These are phyloP conservation scores for Torrubiellomyces zombiae DNA, from an alignment of 2,329 filamentous ascomycete species.

Conservation along the genomic window DNA sequence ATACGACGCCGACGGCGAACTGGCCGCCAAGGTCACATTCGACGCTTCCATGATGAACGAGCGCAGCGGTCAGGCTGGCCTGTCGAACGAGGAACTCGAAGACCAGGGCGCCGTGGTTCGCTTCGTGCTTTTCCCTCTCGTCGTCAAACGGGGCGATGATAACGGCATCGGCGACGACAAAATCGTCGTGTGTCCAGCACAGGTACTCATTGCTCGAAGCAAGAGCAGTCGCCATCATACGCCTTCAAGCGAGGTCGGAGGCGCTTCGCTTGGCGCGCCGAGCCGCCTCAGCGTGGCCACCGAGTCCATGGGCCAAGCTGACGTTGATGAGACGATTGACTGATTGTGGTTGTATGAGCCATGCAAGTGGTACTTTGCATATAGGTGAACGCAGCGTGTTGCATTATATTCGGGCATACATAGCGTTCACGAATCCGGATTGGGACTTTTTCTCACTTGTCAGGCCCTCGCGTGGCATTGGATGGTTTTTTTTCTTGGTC, in stretches of 20 bases:
- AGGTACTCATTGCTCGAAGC: slow-evolving; percentile 62
- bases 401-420: no score
- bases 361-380: slow-evolving; percentile 6
- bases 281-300: slow-evolving; percentile 21
- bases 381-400: no score
- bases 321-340: no score
- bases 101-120: slow-evolving; percentile 62
- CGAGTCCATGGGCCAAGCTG: slow-evolving; percentile 14
- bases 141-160: slow-evolving; percentile 92
- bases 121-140: slow-evolving; percentile 85
- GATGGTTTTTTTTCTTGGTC: no score
- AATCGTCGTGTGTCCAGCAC: slow-evolving; percentile 86
- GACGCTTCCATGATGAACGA: slow-evolving; percentile 93
- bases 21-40: slow-evolving; percentile 76
- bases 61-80: slow-evolving; percentile 46
- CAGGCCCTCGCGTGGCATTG: no score
- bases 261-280: slow-evolving; percentile 22
- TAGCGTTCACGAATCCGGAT: no score
- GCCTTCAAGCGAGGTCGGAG: slow-evolving; percentile 35
- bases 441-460: no score
- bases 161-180: slow-evolving; percentile 77
- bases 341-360: slow-evolving; percentile 8
- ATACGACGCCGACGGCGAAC: slow-evolving; percentile 84
- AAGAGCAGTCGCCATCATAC: slow-evolving; percentile 21
- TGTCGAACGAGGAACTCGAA: slow-evolving; percentile 65